phyloP scores from a whole-genome alignment of 2,329 filamentous ascomycete species.

The Calonectria fujianensis region DNA sequence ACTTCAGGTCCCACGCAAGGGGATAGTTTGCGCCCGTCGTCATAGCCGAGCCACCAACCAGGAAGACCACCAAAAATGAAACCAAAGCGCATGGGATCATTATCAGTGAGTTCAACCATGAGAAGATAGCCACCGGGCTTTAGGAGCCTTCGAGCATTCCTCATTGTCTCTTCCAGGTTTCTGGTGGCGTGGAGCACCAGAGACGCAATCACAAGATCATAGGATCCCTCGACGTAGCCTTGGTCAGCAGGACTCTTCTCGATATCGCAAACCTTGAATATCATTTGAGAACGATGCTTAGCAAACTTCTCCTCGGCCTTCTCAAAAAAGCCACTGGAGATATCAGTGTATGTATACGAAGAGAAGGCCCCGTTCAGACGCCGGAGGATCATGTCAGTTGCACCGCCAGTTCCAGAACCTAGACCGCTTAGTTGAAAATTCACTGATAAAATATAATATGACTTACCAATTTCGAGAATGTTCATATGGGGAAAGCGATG shows the following conservation, averaged over 20 bases:
- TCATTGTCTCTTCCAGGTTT: constrained; percentile 9
- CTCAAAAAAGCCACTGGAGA: constrained; percentile 1
- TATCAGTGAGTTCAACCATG: constrained; percentile 7
- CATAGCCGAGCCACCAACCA: constrained; percentile 11
- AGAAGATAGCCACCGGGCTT: not conserved
- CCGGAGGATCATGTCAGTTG: constrained; percentile 7
- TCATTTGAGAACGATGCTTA: constrained; percentile 8
- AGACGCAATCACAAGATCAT: constrained; percentile 14
- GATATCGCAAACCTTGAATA: constrained; percentile 9
- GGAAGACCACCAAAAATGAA: constrained; percentile 9
- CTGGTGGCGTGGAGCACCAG: constrained; percentile 6
- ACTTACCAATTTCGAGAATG: constrained; percentile 17
- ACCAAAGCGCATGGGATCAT: constrained; percentile 14
- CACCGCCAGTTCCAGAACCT: constrained; percentile 9
- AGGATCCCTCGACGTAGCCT: constrained; percentile 1
- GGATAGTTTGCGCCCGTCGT: constrained; percentile 9
- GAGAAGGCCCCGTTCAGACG: not conserved
- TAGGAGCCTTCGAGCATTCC: not conserved
- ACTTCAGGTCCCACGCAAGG: constrained; percentile 1
- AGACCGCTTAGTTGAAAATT: not conserved
- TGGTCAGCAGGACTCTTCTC: constrained; percentile 15
- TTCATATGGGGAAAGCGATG: constrained; percentile 10
- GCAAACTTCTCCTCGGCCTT: constrained; percentile 4
- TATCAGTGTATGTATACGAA: constrained; percentile 3
- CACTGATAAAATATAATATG: not conserved